Percentiles rank a stretch among this genome's conserved stretches.
phyloP scores from a whole-genome alignment of 176 grass and related monocot genomes.

The Puccinellia tenuiflora region DNA sequence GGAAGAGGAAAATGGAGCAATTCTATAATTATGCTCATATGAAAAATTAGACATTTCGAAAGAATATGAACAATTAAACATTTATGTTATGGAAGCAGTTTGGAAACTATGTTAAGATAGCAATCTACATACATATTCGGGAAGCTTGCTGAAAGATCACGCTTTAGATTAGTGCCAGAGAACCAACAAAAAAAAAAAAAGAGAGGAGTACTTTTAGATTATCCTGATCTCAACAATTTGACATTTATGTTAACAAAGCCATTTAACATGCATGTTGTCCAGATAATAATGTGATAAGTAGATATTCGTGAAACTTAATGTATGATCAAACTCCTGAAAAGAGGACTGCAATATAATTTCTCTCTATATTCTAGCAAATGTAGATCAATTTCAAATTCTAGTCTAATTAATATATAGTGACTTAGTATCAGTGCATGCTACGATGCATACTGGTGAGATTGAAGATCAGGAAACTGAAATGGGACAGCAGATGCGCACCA shows the following conservation, averaged over 20 bases:
- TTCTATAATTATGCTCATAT: not conserved
- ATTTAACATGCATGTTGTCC: not conserved
- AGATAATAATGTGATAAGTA: not conserved
- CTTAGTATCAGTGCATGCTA: not conserved
- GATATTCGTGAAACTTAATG: not conserved
- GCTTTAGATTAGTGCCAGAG: not conserved
- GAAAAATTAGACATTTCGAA: not conserved
- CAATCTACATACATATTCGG: not conserved
- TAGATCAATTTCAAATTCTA: not conserved
- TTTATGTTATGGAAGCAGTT: not conserved
- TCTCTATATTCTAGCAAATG: not conserved
- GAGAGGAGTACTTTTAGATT: not conserved
- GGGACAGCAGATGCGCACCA: not conserved
- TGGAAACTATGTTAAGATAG: not conserved
- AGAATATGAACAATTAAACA: not conserved
- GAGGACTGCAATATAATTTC: not conserved
- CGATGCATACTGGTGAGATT: not conserved
- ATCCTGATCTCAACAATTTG: not conserved
- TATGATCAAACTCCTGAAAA: not conserved
- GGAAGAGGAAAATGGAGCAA: not conserved
- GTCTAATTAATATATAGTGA: too few relatives aligned
- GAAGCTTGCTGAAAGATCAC: not conserved
- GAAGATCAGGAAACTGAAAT: not conserved
- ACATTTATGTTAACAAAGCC: not conserved
- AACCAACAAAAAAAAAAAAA: not conserved